phyloP scores from a whole-genome alignment of 169 alveolate species.

The Plasmodium vinckei region DNA sequence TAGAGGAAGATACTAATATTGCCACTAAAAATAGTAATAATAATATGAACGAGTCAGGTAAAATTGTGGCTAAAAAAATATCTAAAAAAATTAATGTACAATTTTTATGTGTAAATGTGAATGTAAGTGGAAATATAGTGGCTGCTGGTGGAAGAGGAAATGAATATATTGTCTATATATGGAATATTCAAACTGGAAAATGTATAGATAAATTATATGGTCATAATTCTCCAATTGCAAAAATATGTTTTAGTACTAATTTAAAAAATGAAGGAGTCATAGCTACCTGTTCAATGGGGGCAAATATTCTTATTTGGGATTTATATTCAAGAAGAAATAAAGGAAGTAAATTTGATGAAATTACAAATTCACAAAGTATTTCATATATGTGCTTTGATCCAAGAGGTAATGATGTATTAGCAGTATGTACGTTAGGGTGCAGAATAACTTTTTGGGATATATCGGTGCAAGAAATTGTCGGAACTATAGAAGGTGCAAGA shows the following conservation, averaged over 20 bases:
- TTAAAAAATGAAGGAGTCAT: slow-evolving; percentile 87
- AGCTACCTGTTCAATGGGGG: slow-evolving; percentile 97
- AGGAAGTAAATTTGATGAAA: slow-evolving; percentile 92
- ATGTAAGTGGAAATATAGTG: slow-evolving; percentile 96
- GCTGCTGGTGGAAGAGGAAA: slow-evolving; percentile 98
- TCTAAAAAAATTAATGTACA: slow-evolving; percentile 84
- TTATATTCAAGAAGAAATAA: slow-evolving; percentile 89
- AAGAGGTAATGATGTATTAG: slow-evolving; percentile 92
- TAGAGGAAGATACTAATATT: slow-evolving; percentile 10
- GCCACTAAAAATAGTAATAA: background rate
- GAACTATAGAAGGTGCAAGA: slow-evolving; percentile 91
- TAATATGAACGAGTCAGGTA: slow-evolving; percentile 29
- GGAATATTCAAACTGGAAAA: slow-evolving; percentile 87
- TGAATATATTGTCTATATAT: slow-evolving; percentile 84
- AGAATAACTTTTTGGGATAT: slow-evolving; percentile 89
- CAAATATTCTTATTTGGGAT: slow-evolving; percentile 91
- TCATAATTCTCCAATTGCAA: slow-evolving; percentile 94
- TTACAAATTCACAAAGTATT: slow-evolving; percentile 91
- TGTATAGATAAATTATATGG: slow-evolving; percentile 89
- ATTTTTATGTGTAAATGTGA: slow-evolving; percentile 95
- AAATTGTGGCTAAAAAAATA: background rate
- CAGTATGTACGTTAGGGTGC: slow-evolving; percentile 88
- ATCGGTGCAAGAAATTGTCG: slow-evolving; percentile 83
- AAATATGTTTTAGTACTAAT: slow-evolving; percentile 90
- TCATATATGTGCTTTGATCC: slow-evolving; percentile 92